Evolutionary conservation across 371 early-diverging fungal species (phyloP).

Genomic region (Smittium culicis): DNA sequence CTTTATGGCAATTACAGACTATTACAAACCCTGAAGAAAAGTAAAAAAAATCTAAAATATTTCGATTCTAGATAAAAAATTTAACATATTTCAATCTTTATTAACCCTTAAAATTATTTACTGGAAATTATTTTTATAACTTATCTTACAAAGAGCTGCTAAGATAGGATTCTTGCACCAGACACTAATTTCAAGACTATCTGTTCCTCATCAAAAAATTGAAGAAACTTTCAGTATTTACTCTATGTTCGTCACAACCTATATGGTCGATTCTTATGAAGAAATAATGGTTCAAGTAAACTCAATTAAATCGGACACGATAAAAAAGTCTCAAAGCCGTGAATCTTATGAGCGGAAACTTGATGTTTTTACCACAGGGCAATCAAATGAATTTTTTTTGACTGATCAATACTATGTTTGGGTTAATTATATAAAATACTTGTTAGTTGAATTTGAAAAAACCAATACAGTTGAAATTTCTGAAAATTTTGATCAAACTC

Average conservation of each 20-base stretch:
- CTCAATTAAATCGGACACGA: slow-evolving; percentile 2
- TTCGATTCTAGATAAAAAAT: too few relatives aligned
- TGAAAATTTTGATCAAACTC: neutral
- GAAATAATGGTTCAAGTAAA: slow-evolving; percentile 11
- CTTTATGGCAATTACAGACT: too few relatives aligned
- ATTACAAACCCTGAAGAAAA: too few relatives aligned
- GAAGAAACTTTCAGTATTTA: slow-evolving; percentile 10
- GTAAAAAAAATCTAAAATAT: too few relatives aligned
- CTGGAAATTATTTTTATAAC: too few relatives aligned
- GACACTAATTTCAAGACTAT: neutral
- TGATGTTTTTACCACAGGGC: neutral
- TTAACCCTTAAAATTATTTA: too few relatives aligned
- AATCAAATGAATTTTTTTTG: neutral
- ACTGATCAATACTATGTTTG: neutral
- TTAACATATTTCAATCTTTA: too few relatives aligned
- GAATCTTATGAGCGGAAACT: slow-evolving; percentile 4
- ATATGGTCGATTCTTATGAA: slow-evolving; percentile 9
- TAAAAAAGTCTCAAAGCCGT: neutral
- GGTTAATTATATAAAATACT: neutral
- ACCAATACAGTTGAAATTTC: neutral
- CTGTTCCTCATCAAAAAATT: slow-evolving; percentile 8
- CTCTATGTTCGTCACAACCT: slow-evolving; percentile 10
- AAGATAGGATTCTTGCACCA: neutral
- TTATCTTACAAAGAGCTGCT: too few relatives aligned
- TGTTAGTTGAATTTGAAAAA: neutral